Conservation (phyloP, 1,284 basidiomycete species). For the Mycena citricolor region DNA sequence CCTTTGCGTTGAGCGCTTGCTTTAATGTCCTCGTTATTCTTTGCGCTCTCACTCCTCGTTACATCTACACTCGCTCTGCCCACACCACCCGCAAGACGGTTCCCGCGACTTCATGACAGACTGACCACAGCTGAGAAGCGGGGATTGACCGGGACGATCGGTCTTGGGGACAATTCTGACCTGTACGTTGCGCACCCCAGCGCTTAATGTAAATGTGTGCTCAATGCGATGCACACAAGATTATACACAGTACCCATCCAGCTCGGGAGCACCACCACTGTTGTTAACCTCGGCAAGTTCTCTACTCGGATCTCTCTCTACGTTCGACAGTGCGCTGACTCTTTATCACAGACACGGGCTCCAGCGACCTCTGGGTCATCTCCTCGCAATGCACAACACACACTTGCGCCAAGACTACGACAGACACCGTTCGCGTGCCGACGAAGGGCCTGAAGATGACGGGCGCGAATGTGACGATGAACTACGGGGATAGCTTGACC, state of each 20-base stretch:
- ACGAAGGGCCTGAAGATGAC: slow-evolving; percentile 19
- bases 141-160: slow-evolving; percentile 25
- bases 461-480: slow-evolving; percentile 37
- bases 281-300: slow-evolving; percentile 46
- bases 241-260: slow-evolving; percentile 48
- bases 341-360: slow-evolving; percentile 47
- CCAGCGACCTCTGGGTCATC: slow-evolving; percentile 57
- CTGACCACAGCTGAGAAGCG: slow-evolving; percentile 3
- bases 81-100: slow-evolving; percentile 14
- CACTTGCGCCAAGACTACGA: slow-evolving; percentile 27
- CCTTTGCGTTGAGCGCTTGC: neutral
- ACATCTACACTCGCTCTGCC: slow-evolving; percentile 19
- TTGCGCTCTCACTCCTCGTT: slow-evolving; percentile 20
- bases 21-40: slow-evolving; percentile 5
- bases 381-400: slow-evolving; percentile 40
- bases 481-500: slow-evolving; percentile 57
- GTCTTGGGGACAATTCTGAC: slow-evolving; percentile 46
- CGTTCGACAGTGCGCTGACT: neutral
- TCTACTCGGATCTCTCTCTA: neutral
- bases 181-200: slow-evolving; percentile 45
- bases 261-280: slow-evolving; percentile 39
- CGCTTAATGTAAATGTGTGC: neutral
- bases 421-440: slow-evolving; percentile 6
- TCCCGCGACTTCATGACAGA: slow-evolving; percentile 19
- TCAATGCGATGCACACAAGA: slow-evolving; percentile 30